phyloP scores from a whole-genome alignment of 106 monocot genomes.

The Hemerocallis citrina region DNA sequence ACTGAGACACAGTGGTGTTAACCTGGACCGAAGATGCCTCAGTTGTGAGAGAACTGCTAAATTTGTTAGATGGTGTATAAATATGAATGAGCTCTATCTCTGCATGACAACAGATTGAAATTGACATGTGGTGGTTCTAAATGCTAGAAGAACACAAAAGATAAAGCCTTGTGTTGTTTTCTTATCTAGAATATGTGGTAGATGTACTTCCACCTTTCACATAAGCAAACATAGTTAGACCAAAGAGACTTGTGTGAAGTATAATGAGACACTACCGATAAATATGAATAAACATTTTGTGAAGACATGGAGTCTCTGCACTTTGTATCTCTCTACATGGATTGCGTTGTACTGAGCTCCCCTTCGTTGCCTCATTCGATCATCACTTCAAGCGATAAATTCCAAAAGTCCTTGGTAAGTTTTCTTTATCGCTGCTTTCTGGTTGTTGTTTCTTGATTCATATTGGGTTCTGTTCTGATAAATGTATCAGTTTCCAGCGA shows the following conservation, averaged over 20 bases:
- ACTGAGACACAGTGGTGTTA: not conserved
- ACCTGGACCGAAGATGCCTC: not conserved
- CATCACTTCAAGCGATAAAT: conserved; percentile 20
- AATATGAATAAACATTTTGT: conserved; percentile 12
- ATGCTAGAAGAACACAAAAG: not conserved
- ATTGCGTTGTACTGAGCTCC: conserved; percentile 32
- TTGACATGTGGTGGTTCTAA: conserved; percentile 4
- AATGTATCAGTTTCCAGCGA: conserved; percentile 17
- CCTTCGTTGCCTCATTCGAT: conserved; percentile 17
- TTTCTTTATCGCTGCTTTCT: not conserved
- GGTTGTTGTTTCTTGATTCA: conserved; percentile 1
- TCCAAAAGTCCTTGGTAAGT: not conserved
- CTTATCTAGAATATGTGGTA: conserved; percentile 37
- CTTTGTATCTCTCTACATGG: conserved; percentile 26
- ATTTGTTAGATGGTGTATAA: not conserved
- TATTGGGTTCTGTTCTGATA: conserved; percentile 1
- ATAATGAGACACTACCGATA: not conserved
- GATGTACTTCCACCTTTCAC: conserved; percentile 24
- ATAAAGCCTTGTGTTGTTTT: conserved; percentile 4
- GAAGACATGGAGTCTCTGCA: conserved; percentile 5
- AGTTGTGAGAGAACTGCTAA: not conserved
- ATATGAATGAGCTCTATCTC: not conserved
- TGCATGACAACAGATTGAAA: not conserved
- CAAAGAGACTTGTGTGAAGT: not conserved
- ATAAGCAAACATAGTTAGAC: conserved; percentile 14